Evolutionary conservation across 257 asterid genomes (phyloP), one percentile per base, ranked within the genome.

Genomic region (Haberlea rhodopensis): DNA sequence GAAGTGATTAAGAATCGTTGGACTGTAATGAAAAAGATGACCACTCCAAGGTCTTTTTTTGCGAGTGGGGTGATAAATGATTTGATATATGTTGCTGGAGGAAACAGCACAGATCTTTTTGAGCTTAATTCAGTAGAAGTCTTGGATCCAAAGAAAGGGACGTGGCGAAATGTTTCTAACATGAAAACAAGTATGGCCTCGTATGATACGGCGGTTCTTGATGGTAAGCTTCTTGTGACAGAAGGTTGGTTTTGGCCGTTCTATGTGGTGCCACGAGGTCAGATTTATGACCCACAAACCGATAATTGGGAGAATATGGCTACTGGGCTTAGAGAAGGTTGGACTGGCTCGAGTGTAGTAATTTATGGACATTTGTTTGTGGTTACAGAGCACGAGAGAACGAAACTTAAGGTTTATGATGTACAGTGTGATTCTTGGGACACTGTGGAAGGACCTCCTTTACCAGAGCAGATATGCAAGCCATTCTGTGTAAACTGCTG

Each of bases 231-330:
- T 74, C 82, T 89, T 0, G 91, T 87, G 9, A 92, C 99, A 0
- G 99, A 92, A 75, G 99, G 99, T 27, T 92, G 99, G 99, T 89
- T 89, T 79, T 92, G 99, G 99, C 99, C 99, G 1, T 92, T 92
- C 59, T 86, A 87, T 32, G 94, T 86, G 3, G 95, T 82, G 1
- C 99, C 99, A 0, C 77, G 97, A 53, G 99, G 99, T 8, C 97
- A 92, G 69, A 74, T 92, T 69, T 92, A 89, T 20, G 94, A 92
- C 68, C 97, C 99, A 1, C 25, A 31, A 52, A 81, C 86, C 0
- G 79, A 87, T 78, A 76, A 72, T 27, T 92, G 99, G 99, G 97
- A 81, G 76, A 67, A 75, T 37, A 92, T 92, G 99, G 84, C 95
- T 32, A 53, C 75, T 23, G 99, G 99, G 1, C 79, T 92, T n/a